Conservation (phyloP, 345 rosid genomes). For the Boechera stricta region DNA sequence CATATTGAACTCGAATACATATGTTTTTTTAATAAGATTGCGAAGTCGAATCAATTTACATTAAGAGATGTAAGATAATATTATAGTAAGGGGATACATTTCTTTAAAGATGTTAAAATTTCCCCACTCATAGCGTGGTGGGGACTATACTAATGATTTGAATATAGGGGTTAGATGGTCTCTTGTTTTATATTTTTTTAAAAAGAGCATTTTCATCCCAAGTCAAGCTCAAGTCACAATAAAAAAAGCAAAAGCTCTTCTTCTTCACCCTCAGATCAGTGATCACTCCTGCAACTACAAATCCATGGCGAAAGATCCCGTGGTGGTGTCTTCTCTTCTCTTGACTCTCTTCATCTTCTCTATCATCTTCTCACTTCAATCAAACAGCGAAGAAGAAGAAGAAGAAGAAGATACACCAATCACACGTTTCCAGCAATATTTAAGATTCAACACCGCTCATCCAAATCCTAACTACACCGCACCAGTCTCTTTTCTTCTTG, state of each 20-base stretch:
- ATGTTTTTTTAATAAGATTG: too few species aligned
- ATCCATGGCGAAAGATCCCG: not conserved
- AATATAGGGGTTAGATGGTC: not conserved
- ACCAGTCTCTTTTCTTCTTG: not conserved
- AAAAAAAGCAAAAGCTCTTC: not conserved
- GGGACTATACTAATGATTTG: not conserved
- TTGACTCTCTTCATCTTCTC: not conserved
- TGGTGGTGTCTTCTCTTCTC: not conserved
- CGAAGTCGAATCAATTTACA: too few species aligned
- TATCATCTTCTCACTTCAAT: not conserved
- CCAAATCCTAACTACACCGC: constrained; percentile 22
- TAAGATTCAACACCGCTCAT: constrained; percentile 7
- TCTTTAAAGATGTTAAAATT: too few species aligned
- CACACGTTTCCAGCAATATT: constrained; percentile 11
- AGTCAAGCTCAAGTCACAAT: not conserved
- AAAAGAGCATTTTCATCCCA: not conserved
- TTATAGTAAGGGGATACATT: too few species aligned
- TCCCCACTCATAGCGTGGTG: too few species aligned
- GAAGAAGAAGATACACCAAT: constrained; percentile 9
- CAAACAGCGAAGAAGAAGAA: not conserved
- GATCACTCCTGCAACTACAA: not conserved
- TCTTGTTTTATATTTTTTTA: not conserved
- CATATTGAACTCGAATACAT: too few species aligned
- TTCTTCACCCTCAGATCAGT: not conserved
- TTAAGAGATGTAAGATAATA: too few species aligned